Evolutionary conservation across 202 grass and related monocot genomes (phyloP).

Genomic region (Cymbopogon flexuosus): DNA sequence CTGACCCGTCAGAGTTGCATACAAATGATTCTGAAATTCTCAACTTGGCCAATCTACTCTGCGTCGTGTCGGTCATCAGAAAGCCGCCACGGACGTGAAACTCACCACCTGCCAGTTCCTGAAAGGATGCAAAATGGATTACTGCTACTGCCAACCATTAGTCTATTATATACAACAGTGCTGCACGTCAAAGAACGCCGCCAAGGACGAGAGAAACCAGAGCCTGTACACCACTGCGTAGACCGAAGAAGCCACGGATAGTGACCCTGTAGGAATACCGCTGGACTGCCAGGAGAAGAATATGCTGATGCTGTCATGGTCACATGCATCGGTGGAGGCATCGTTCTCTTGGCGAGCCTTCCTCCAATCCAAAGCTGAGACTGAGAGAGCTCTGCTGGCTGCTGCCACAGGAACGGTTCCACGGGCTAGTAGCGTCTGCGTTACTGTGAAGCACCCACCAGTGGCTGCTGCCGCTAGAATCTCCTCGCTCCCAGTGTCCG

Average conservation of each 20-base stretch:
- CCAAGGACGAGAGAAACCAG: neutral
- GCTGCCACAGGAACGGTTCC: neutral
- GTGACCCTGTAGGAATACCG: neutral
- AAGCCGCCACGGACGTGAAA: neutral
- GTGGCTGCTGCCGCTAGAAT: neutral
- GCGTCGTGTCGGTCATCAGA: neutral
- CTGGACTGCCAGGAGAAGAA: neutral
- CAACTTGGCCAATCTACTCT: neutral
- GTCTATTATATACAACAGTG: neutral
- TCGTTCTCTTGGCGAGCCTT: constrained; percentile 3
- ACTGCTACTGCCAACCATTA: neutral
- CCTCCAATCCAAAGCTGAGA: neutral
- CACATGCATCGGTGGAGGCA: too few relatives aligned
- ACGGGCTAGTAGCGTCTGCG: neutral
- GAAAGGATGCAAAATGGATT: neutral
- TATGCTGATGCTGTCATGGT: too few relatives aligned
- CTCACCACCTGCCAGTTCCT: neutral
- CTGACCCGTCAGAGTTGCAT: neutral
- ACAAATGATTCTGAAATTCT: neutral
- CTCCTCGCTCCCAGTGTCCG: neutral
- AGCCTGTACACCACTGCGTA: neutral
- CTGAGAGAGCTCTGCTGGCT: too few relatives aligned
- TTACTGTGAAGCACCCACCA: neutral
- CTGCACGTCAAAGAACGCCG: neutral
- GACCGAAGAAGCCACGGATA: neutral